A percentile compares a stretch with the other conserved stretches of the same genome.
These are phyloP conservation scores for Chlamydomonas sp. DNA, from an alignment of 139 green algal genomes.

Conservation along the genomic window DNA sequence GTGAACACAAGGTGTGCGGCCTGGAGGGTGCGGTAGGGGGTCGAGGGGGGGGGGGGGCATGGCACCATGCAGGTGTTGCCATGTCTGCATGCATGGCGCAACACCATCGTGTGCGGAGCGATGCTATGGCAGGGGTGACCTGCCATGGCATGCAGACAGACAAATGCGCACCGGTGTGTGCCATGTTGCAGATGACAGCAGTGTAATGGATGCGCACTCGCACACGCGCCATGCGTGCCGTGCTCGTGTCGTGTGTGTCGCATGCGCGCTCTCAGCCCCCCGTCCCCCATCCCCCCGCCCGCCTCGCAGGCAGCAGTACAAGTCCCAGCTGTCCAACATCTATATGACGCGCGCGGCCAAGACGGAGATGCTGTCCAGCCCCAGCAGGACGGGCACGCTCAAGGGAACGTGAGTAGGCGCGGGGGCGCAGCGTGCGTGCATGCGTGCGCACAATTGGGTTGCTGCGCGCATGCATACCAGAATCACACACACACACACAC, in stretches of 20 bases:
- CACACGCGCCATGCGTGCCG: too few species aligned
- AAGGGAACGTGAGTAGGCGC: too few species aligned
- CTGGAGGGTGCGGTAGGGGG: background rate
- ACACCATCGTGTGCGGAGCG: too few species aligned
- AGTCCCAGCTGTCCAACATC: conserved; percentile 27
- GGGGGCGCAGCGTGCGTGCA: too few species aligned
- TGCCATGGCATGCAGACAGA: background rate
- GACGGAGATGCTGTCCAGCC: background rate
- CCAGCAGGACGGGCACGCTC: too few species aligned
- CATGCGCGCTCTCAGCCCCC: background rate
- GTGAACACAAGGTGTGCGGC: conserved; percentile 21
- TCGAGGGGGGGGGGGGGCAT: background rate
- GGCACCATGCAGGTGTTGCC: background rate
- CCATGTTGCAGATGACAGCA: too few species aligned
- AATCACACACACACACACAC: too few species aligned
- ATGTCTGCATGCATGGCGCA: background rate
- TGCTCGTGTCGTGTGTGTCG: background rate
- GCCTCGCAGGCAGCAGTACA: conserved; percentile 17
- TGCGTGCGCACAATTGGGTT: too few species aligned
- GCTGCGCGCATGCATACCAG: too few species aligned
- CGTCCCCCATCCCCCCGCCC: background rate
- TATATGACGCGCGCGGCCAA: conserved; percentile 10
- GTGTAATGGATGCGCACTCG: too few species aligned
- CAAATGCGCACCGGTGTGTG: background rate
- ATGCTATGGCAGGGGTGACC: too few species aligned